These are phyloP conservation scores for Talaromyces sp. DNA, from an alignment of 2,329 filamentous ascomycete genomes.

Conservation along the genomic window DNA sequence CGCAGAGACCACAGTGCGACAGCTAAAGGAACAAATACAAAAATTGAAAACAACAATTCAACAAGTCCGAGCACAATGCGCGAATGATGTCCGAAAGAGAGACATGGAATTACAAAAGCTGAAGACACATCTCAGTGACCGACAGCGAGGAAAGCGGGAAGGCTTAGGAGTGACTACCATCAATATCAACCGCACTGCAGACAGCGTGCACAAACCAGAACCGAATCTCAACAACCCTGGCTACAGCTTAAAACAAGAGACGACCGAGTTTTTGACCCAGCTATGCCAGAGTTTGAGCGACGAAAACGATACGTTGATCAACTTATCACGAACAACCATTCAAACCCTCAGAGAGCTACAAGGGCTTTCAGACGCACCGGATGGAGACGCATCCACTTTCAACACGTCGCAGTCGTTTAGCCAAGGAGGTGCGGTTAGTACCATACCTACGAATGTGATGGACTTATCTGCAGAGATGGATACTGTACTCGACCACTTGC, in stretches of 20 bases:
- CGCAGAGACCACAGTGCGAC: slow-evolving; percentile 67
- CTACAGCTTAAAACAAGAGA: slow-evolving; percentile 76
- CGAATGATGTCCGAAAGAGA: slow-evolving; percentile 83
- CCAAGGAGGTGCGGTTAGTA: slow-evolving; percentile 30
- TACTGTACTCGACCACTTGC: slow-evolving; percentile 70
- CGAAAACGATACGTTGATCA: slow-evolving; percentile 80
- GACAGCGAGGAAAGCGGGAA: slow-evolving; percentile 55
- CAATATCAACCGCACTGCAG: slow-evolving; percentile 40
- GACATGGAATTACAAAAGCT: slow-evolving; percentile 84
- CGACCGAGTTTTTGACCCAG: slow-evolving; percentile 83
- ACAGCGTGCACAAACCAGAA: slow-evolving; percentile 29
- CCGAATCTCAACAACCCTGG: slow-evolving; percentile 49
- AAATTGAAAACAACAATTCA: slow-evolving; percentile 73
- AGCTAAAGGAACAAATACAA: slow-evolving; percentile 77
- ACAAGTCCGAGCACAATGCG: slow-evolving; percentile 79
- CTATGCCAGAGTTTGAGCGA: slow-evolving; percentile 78
- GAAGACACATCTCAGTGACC: slow-evolving; percentile 76
- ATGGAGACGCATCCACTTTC: slow-evolving; percentile 22
- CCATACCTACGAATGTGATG: slow-evolving; percentile 59
- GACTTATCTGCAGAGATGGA: slow-evolving; percentile 68
- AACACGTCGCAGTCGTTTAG: slow-evolving; percentile 21
- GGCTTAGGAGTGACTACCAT: slow-evolving; percentile 48
- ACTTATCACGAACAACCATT: slow-evolving; percentile 66
- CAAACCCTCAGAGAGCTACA: slow-evolving; percentile 60
- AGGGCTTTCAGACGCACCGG: slow-evolving; percentile 38